Conservation (phyloP, 2,329 filamentous ascomycete genomes). For the Exophiala dermatitidis region DNA sequence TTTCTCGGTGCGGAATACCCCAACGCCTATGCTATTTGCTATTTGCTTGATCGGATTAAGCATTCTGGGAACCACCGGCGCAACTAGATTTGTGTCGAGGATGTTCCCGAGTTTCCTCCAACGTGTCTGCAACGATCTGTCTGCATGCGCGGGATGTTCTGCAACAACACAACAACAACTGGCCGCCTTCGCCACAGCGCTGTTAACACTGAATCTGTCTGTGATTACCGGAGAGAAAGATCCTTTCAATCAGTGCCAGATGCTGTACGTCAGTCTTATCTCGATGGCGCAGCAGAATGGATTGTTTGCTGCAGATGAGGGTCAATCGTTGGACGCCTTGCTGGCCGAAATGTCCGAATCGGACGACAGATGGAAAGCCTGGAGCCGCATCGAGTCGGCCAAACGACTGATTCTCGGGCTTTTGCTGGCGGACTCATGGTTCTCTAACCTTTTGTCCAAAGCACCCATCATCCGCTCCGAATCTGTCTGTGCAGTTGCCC, state of each 20-base stretch:
- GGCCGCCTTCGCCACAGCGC: slow-evolving; percentile 42
- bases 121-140: slow-evolving; percentile 39
- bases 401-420: slow-evolving; percentile 46
- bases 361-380: slow-evolving; percentile 46
- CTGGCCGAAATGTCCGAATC: slow-evolving; percentile 42
- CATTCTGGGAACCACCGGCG: slow-evolving; percentile 46
- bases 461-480: slow-evolving; percentile 43
- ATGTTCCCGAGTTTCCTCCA: slow-evolving; percentile 40
- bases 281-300: slow-evolving; percentile 45
- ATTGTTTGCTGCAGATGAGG: slow-evolving; percentile 44
- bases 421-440: slow-evolving; percentile 43
- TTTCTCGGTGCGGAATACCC: slow-evolving; percentile 45
- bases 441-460: slow-evolving; percentile 43
- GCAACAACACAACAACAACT: slow-evolving; percentile 39
- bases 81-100: slow-evolving; percentile 43
- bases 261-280: slow-evolving; percentile 46
- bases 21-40: slow-evolving; percentile 42
- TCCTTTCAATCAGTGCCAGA: slow-evolving; percentile 44
- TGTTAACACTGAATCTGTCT: slow-evolving; percentile 45
- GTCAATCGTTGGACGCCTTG: slow-evolving; percentile 35
- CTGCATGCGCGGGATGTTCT: slow-evolving; percentile 36
- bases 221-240: slow-evolving; percentile 44
- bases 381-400: slow-evolving; percentile 46
- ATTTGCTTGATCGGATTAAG: slow-evolving; percentile 50
- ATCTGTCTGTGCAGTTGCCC: slow-evolving; percentile 41